Evolutionary conservation across 2,329 filamentous ascomycete genomes (phyloP).

Genomic region (Fusarium heterosporum): DNA sequence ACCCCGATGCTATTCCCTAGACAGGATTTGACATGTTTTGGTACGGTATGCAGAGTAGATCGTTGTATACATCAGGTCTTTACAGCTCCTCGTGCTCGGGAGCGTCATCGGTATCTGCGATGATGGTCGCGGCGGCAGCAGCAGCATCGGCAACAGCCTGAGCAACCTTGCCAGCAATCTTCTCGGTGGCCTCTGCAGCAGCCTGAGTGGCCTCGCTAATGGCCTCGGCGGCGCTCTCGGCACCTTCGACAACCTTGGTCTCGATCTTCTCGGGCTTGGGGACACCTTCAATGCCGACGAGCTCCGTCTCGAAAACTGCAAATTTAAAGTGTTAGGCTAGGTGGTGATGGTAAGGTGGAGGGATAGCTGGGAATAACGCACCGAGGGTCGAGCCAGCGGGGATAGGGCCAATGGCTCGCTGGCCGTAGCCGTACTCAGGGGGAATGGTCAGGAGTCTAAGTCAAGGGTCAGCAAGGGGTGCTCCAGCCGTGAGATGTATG

Average conservation of each 20-base stretch:
- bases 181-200: slow-evolving; percentile 51
- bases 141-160: slow-evolving; percentile 61
- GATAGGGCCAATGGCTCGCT: slow-evolving; percentile 81
- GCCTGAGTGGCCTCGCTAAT: slow-evolving; percentile 56
- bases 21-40: slow-evolving; percentile 11
- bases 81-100: slow-evolving; percentile 72
- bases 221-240: slow-evolving; percentile 43
- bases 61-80: slow-evolving; percentile 26
- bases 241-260: slow-evolving; percentile 43
- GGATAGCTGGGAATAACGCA: slow-evolving; percentile 54
- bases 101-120: slow-evolving; percentile 66
- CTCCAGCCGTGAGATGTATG: not conserved
- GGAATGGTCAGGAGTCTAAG: slow-evolving; percentile 84
- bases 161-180: slow-evolving; percentile 60
- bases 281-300: slow-evolving; percentile 85
- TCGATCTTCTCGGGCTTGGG: slow-evolving; percentile 54
- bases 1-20: slow-evolving; percentile 14
- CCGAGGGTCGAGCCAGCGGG: slow-evolving; percentile 82
- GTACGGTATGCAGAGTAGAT: slow-evolving; percentile 21
- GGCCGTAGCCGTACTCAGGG: slow-evolving; percentile 86
- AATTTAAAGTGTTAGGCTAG: slow-evolving; percentile 35
- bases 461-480: slow-evolving; percentile 24
- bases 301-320: slow-evolving; percentile 88
- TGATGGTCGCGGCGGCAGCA: slow-evolving; percentile 63
- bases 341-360: slow-evolving; percentile 10